A percentile compares a stretch with the other conserved stretches of the same genome.
phyloP scores from a whole-genome alignment of 306 rosid species.

The Dryas alaskensis region DNA sequence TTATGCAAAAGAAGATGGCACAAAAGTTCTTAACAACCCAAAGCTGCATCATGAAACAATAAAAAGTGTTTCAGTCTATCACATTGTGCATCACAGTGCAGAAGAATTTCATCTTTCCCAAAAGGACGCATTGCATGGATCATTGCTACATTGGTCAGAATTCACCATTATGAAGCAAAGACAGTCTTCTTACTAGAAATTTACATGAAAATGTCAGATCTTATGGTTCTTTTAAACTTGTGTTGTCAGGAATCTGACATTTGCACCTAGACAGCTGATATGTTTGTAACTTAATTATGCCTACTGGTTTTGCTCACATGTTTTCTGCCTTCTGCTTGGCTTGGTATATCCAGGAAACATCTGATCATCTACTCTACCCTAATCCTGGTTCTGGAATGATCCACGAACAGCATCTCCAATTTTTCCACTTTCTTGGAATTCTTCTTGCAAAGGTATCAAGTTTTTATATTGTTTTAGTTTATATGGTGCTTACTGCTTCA shows the following conservation, averaged over 20 bases:
- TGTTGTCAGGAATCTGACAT: background rate
- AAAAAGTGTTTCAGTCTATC: background rate
- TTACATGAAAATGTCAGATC: background rate
- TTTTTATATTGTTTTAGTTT: background rate
- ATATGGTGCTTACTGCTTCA: background rate
- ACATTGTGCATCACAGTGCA: too few species aligned
- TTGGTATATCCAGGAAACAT: constrained; percentile 69
- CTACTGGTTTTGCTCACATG: constrained; percentile 22
- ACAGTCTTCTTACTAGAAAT: too few species aligned
- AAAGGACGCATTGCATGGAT: too few species aligned
- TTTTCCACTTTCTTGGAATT: constrained; percentile 90
- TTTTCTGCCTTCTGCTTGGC: constrained; percentile 25
- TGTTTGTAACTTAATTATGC: background rate
- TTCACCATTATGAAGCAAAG: too few species aligned
- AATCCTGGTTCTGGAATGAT: constrained; percentile 99
- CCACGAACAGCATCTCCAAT: constrained; percentile 97
- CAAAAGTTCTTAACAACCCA: background rate
- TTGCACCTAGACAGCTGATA: background rate
- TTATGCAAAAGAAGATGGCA: background rate
- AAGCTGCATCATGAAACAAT: background rate
- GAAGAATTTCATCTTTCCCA: too few species aligned
- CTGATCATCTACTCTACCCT: constrained; percentile 92
- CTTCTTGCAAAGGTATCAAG: constrained; percentile 89
- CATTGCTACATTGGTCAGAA: too few species aligned
- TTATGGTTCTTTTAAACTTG: background rate